Evolutionary conservation across 495 filamentous ascomycete genomes (phyloP), one percentile per base, ranked within the genome.

Genomic region (Podospora pseudocomata): DNA sequence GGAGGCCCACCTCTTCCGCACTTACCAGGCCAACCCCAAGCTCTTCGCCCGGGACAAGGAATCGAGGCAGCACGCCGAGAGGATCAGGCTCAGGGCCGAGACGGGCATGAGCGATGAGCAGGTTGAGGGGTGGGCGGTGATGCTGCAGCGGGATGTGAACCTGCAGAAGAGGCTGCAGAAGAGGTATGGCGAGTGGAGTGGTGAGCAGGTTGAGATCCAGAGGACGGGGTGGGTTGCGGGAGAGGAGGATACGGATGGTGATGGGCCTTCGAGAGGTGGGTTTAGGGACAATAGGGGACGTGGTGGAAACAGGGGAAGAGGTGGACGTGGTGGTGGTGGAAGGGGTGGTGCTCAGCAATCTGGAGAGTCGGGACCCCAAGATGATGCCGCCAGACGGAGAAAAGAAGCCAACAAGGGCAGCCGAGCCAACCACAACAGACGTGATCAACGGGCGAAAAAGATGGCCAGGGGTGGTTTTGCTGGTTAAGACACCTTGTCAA

Each of bases 51-150:
- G 3, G 83, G 93, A 64, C 81, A 90, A 67, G 82, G 20, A 23
- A 23, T 23, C 20, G 1, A 23, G 20, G 20, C 20, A 23, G 20
- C 20, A 23, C 20, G 20, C 20, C 89, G 78, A 85, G 2, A 80
- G 95, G 63, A 77, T 73, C 5, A 80, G 80, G n/a, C 78, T 99
- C 55, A 92, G 88, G 71, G 83, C 83, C 18, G 89, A 92, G 70
- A 96, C 92, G 13, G 90, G 88, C 9, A 91, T 96, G 91, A 95
- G 92, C 1, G 94, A 99, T 70, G 95, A 99, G 76, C 90, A 88
- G 6, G 91, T 99, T 57, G 95, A 99, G 76, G 95, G 95, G 16
- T 99, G 93, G 93, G 91, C 84, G 3, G 78, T 97, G 27, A 97
- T 98, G 92, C 74, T 97, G 2, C 74, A 76, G 6, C 81, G 94